Evolutionary conservation across 306 rosid species (phyloP).

Genomic region (Citrullus colocynthis): DNA sequence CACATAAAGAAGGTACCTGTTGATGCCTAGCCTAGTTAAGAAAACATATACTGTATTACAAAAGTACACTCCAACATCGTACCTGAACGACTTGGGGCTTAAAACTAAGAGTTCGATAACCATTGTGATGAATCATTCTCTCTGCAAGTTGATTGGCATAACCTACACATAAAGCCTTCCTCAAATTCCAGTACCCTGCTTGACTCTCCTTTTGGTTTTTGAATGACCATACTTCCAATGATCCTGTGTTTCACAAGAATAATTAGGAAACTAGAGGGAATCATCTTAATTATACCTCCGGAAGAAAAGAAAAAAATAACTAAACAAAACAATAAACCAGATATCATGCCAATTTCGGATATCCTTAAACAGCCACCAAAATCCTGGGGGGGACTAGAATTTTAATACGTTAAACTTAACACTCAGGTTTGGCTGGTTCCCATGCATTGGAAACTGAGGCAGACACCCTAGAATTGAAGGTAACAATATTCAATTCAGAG

Average conservation of each 20-base stretch:
- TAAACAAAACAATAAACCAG: not conserved
- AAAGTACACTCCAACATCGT: conserved; percentile 9
- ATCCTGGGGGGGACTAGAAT: not conserved
- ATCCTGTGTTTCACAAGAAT: conserved; percentile 29
- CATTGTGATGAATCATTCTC: conserved; percentile 92
- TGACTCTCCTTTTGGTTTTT: conserved; percentile 36
- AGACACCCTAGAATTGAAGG: not conserved
- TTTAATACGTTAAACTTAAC: not conserved
- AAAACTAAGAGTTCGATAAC: conserved; percentile 82
- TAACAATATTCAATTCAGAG: not conserved
- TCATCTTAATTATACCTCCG: not conserved
- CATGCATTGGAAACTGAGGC: not conserved
- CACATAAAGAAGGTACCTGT: not conserved
- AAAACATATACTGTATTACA: conserved; percentile 1
- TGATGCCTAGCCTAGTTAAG: not conserved
- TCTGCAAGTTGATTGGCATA: conserved; percentile 95
- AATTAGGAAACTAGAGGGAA: conserved; percentile 4
- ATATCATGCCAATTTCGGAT: not conserved
- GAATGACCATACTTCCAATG: conserved; percentile 40
- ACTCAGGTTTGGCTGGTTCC: not conserved
- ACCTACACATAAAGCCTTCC: conserved; percentile 85
- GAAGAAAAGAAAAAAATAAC: not conserved
- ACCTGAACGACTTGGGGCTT: conserved; percentile 93
- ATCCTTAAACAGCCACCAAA: not conserved
- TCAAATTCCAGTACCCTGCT: conserved; percentile 47